Conservation (phyloP, 108 stramenopile species). For the Nannochloropsis salina region DNA sequence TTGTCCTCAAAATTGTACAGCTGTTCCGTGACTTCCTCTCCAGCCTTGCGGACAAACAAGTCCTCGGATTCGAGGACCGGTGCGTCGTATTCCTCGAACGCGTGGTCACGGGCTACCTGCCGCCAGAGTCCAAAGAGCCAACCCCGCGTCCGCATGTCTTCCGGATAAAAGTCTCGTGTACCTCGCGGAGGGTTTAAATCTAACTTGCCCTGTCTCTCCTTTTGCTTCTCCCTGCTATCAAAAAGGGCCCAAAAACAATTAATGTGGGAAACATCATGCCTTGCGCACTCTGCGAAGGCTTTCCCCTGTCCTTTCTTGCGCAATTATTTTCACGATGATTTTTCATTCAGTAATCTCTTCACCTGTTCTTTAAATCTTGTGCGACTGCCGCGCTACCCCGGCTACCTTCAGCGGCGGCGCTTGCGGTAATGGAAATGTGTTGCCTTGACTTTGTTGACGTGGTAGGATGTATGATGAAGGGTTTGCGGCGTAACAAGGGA, state of each 20-base stretch:
- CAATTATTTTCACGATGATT: too few species aligned
- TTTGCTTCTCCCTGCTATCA: not conserved
- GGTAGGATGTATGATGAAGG: not conserved
- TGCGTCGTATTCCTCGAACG: slow-evolving; percentile 94
- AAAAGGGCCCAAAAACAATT: too few species aligned
- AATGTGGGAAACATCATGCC: too few species aligned
- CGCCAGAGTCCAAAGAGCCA: slow-evolving; percentile 81
- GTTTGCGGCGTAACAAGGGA: not conserved
- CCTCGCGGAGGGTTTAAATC: slow-evolving; percentile 91
- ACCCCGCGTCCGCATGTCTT: slow-evolving; percentile 70
- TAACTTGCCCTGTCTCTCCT: slow-evolving; percentile 40
- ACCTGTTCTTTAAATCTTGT: slow-evolving; percentile 34
- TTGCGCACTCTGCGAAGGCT: too few species aligned
- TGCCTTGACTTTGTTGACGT: not conserved
- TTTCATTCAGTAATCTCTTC: not conserved
- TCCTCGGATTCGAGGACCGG: slow-evolving; percentile 85
- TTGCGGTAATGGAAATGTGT: not conserved
- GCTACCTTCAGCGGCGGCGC: slow-evolving; percentile 21
- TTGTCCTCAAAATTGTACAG: slow-evolving; percentile 95
- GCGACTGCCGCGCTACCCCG: slow-evolving; percentile 42
- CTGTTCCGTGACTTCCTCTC: slow-evolving; percentile 96
- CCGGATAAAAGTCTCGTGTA: slow-evolving; percentile 93
- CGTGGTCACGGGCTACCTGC: slow-evolving; percentile 64
- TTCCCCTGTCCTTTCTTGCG: too few species aligned
- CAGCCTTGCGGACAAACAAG: slow-evolving; percentile 91